Percentiles rank a stretch among this genome's conserved stretches.
phyloP scores from a whole-genome alignment of 164 flowering plant species.

The Vitis rupestris region DNA sequence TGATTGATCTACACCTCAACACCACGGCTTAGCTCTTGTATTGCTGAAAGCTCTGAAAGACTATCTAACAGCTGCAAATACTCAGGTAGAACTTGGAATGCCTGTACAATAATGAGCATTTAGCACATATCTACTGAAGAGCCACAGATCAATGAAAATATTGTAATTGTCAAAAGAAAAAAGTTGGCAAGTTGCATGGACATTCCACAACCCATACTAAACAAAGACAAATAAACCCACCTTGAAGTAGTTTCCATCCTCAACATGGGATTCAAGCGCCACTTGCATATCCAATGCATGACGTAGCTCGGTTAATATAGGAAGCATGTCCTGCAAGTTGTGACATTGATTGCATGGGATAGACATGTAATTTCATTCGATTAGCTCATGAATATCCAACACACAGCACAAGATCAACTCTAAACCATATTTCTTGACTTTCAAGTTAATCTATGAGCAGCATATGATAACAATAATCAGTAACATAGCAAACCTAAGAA shows the following conservation, averaged over 20 bases:
- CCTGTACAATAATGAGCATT: conserved; percentile 46
- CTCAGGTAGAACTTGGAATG: conserved; percentile 94
- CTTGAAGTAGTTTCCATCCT: conserved; percentile 85
- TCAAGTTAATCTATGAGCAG: no score
- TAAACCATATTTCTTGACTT: no score
- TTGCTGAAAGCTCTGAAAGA: conserved; percentile 73
- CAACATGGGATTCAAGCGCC: conserved; percentile 73
- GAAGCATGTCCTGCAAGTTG: conserved; percentile 75
- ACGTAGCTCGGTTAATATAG: conserved; percentile 68
- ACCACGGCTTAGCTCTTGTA: conserved; percentile 93
- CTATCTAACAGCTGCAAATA: conserved; percentile 92
- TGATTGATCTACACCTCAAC: conserved; percentile 61
- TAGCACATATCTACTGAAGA: background rate
- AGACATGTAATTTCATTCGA: background rate
- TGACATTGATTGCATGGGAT: conserved; percentile 5
- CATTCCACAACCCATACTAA: conserved; percentile 1
- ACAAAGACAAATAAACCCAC: conserved; percentile 27
- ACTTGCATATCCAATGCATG: conserved; percentile 80
- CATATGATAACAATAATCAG: no score
- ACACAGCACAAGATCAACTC: background rate
- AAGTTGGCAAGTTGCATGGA: background rate
- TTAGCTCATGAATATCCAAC: background rate
- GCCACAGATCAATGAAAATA: background rate
- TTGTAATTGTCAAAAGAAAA: background rate
- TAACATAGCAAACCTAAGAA: no score